Evolutionary conservation across 2,329 filamentous ascomycete genomes (phyloP), one percentile per base, ranked within the genome.

Genomic region (Emergomyces africanus): DNA sequence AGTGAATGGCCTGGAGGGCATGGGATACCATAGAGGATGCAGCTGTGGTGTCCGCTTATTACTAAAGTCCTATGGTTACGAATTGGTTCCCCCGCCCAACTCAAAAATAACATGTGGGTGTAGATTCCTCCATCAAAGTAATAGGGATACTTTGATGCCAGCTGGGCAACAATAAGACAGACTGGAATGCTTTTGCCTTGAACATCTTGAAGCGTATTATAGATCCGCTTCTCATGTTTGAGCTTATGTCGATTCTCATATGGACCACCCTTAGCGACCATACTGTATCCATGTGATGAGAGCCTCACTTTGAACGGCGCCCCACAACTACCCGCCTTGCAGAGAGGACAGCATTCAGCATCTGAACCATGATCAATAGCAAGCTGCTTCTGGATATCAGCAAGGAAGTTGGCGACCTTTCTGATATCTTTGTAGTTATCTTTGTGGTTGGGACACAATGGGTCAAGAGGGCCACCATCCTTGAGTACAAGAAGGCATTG

Each of bases 321-420:
- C 0, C 60, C 54, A 39, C 54, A 58, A 49, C 58, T 61, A n/a
- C 55, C 54, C 18, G 55, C 39, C 28, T 59, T 54, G 28, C 55
- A 54, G 50, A 59, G 58, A 14, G 54, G 60, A 33, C 51, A 15
- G 33, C 60, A 62, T 42, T 62, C 56, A 14, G 60, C 39, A 54
- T 61, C 41, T 6, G 48, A 6, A 0, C 59, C 59, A 41, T 54
- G 51, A 44, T 61, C 59, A 4, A 30, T 49, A 28, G 54, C 57
- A 54, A 62, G 59, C 42, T 62, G 59, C 23, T 33, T 41, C 6
- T 37, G 59, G 23, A 61, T 15, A 30, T 1, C 2, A 44, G 15
- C 14, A 9, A 30, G 12, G 54, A 62, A 62, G 3, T 33, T 37
- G 51, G 42, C 44, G 42, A 18, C 42, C 15, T 46, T 53, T 55